phyloP scores from a whole-genome alignment of 169 alveolate species.

The Eimeria zaria region DNA sequence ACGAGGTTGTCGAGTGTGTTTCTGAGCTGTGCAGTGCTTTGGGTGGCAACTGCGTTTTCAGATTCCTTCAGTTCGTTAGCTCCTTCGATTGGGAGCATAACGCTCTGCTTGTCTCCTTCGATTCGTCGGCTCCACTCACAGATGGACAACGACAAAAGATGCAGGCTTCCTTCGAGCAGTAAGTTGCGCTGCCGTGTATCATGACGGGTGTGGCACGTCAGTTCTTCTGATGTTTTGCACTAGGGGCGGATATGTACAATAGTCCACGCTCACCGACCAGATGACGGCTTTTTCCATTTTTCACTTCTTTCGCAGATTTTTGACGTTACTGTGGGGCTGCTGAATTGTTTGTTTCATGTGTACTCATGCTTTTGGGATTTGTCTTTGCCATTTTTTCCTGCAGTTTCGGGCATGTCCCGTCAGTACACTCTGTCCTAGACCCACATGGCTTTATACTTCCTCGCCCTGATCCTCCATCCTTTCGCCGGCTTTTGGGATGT shows the following conservation, averaged over 20 bases:
- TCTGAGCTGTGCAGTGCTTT: neutral
- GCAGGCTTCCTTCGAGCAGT: conserved; percentile 79
- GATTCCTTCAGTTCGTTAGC: conserved; percentile 80
- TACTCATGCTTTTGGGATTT: neutral
- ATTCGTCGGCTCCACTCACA: conserved; percentile 43
- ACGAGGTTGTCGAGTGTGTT: neutral
- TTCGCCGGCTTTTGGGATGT: conserved; percentile 73
- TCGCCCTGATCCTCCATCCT: conserved; percentile 67
- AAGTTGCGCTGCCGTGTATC: neutral
- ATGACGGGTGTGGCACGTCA: neutral
- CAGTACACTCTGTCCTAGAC: conserved; percentile 77
- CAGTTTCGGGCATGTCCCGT: conserved; percentile 77
- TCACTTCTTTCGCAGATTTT: neutral
- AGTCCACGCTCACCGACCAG: neutral
- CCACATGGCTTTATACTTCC: conserved; percentile 84
- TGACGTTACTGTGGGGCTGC: neutral
- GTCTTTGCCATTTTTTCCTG: neutral
- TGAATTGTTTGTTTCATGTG: neutral
- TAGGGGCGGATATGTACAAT: neutral
- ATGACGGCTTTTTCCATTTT: neutral
- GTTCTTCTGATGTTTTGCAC: neutral
- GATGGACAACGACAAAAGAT: conserved; percentile 59
- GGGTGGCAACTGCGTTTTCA: neutral
- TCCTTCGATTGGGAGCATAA: conserved; percentile 68
- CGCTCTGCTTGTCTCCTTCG: conserved; percentile 75